These are phyloP conservation scores for Sinapis alba DNA, from an alignment of 441 rosid genomes.

Conservation along the genomic window DNA sequence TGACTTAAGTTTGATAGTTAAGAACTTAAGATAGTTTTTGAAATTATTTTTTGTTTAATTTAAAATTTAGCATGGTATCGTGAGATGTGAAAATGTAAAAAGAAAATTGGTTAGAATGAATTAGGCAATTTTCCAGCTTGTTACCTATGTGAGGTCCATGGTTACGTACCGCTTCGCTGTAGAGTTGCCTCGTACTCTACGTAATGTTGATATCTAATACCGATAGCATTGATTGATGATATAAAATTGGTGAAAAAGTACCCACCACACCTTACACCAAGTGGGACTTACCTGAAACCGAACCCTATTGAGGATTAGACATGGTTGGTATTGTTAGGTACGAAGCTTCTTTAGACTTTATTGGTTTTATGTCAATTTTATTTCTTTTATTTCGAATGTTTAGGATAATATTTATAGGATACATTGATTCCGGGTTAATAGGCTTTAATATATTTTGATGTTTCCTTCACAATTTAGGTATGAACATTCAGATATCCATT, in stretches of 20 bases:
- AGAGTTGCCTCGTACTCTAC: conserved; percentile 34
- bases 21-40: no score
- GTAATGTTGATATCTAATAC: conserved; percentile 12
- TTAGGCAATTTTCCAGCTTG: neutral
- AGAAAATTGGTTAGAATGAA: no score
- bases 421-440: neutral
- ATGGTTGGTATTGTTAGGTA: conserved; percentile 45
- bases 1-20: no score
- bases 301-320: conserved; percentile 30
- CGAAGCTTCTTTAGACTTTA: conserved; percentile 30
- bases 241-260: conserved; percentile 24
- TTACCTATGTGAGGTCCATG: conserved; percentile 1
- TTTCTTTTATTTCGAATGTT: conserved; percentile 9
- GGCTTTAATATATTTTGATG: neutral
- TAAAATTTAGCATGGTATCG: no score
- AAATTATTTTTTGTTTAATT: no score
- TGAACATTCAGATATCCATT: no score
- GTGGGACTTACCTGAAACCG: conserved; percentile 40
- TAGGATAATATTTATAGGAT: conserved; percentile 2
- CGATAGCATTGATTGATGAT: conserved; percentile 14
- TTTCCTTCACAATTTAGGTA: neutral
- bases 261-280: conserved; percentile 35
- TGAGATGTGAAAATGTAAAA: no score
- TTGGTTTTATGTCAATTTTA: neutral
- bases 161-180: conserved; percentile 2